These are phyloP conservation scores for Phialemoniopsis sp. DNA, from an alignment of 2,329 filamentous ascomycete species.

Conservation along the genomic window DNA sequence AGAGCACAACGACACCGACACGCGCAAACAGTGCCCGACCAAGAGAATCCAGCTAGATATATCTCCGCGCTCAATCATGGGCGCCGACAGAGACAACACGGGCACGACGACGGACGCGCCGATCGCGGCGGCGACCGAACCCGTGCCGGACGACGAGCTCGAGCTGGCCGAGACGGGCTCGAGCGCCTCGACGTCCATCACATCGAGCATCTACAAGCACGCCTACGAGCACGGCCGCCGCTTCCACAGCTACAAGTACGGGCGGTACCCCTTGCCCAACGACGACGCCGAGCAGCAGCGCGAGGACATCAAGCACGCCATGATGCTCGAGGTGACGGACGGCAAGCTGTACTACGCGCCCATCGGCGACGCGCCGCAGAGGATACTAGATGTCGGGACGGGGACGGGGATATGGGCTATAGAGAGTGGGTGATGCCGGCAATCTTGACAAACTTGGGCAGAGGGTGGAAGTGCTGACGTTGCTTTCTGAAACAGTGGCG, in stretches of 20 bases:
- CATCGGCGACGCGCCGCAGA: conserved; percentile 23
- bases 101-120: conserved; percentile 49
- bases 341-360: conserved; percentile 22
- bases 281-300: conserved; percentile 39
- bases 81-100: conserved; percentile 29
- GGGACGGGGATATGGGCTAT: conserved; percentile 64
- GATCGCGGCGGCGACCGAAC: conserved; percentile 41
- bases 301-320: conserved; percentile 32
- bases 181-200: conserved; percentile 15
- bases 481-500: conserved; percentile 22
- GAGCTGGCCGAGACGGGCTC: conserved; percentile 10
- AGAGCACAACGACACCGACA: too few species aligned
- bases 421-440: conserved; percentile 36
- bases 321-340: conserved; percentile 22
- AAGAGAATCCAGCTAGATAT: too few species aligned
- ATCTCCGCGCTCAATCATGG: too few species aligned
- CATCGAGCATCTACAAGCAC: conserved; percentile 18
- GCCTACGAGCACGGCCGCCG: conserved; percentile 18
- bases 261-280: conserved; percentile 26
- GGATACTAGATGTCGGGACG: conserved; percentile 35
- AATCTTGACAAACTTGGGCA: too few species aligned
- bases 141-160: conserved; percentile 10
- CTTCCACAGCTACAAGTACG: conserved; percentile 20
- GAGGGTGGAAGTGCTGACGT: neutral
- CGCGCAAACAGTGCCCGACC: too few species aligned